Conservation (phyloP, 169 alveolate species). For the Eimeria praecox region DNA sequence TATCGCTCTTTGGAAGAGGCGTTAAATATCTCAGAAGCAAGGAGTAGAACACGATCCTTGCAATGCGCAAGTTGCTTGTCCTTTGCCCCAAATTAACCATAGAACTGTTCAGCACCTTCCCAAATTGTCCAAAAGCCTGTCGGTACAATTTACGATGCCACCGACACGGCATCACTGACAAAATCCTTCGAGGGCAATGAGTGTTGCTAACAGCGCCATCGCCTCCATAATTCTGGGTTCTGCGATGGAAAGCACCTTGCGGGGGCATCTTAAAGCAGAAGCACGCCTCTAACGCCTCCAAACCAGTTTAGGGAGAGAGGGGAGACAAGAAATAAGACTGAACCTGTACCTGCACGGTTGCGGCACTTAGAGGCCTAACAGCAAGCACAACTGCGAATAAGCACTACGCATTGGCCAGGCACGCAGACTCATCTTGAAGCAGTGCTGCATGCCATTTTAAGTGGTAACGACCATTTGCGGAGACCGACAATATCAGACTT, state of each 20-base stretch:
- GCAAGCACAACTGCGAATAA: background rate
- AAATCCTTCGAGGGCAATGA: background rate
- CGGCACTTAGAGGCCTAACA: background rate
- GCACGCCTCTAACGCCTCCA: background rate
- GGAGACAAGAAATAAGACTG: too few relatives aligned
- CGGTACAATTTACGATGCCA: too few relatives aligned
- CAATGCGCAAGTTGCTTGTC: too few relatives aligned
- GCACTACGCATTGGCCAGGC: background rate
- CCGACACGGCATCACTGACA: background rate
- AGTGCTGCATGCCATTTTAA: background rate
- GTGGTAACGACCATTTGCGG: background rate
- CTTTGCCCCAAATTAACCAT: too few relatives aligned
- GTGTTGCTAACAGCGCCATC: background rate
- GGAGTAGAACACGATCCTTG: too few relatives aligned
- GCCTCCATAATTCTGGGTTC: background rate
- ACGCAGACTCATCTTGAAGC: background rate
- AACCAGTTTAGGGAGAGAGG: too few relatives aligned
- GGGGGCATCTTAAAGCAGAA: background rate
- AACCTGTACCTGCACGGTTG: background rate
- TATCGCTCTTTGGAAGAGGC: too few relatives aligned
- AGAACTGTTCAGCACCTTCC: too few relatives aligned
- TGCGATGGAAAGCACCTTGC: background rate
- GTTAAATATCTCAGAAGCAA: too few relatives aligned
- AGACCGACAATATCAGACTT: background rate
- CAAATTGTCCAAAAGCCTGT: too few relatives aligned